Conservation (phyloP, 257 asterid species). For the Striga asiatica region DNA sequence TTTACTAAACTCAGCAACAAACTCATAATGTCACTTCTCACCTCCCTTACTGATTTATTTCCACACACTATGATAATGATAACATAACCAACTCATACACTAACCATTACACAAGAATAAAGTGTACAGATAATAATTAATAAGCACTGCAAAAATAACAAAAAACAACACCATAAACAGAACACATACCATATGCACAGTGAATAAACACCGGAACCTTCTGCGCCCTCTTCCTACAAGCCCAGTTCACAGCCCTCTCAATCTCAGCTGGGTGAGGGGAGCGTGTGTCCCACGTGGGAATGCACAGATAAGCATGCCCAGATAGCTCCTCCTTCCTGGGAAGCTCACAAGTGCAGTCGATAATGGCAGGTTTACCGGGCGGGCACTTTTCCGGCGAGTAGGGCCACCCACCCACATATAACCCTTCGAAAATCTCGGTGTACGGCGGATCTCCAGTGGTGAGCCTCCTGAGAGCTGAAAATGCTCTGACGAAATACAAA, state of each 20-base stretch:
- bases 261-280: conserved; percentile 78
- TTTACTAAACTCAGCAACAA: too few species aligned
- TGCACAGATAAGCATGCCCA: conserved; percentile 57
- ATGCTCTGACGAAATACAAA: conserved; percentile 61
- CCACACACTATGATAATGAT: neutral
- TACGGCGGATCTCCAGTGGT: conserved; percentile 73
- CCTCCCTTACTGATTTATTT: neutral
- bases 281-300: conserved; percentile 91
- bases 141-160: too few species aligned
- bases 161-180: neutral
- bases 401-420: conserved; percentile 98
- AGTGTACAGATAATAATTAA: too few species aligned
- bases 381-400: conserved; percentile 57
- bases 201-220: conserved; percentile 61
- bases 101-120: neutral
- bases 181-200: conserved; percentile 76
- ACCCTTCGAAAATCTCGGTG: conserved; percentile 52
- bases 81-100: neutral
- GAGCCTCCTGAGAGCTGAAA: conserved; percentile 61
- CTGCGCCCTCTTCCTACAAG: conserved; percentile 79
- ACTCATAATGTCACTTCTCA: neutral
- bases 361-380: conserved; percentile 72
- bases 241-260: conserved; percentile 91
- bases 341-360: conserved; percentile 92
- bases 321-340: conserved; percentile 60